Conservation (phyloP, 2,329 filamentous ascomycete genomes). For the Colletotrichum lupini region DNA sequence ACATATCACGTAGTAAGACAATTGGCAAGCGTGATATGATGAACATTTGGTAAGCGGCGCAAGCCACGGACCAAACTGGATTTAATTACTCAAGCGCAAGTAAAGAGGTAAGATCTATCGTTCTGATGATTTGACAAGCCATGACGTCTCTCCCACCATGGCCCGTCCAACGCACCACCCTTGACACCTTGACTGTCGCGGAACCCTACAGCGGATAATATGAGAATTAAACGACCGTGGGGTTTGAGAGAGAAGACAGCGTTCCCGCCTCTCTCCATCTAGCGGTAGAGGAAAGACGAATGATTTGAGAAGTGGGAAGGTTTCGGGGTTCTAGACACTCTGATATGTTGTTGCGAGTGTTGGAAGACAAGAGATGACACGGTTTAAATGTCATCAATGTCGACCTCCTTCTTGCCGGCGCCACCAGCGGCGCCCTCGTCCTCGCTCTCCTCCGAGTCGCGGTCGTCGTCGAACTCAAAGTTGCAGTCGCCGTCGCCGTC, state of each 20-base stretch:
- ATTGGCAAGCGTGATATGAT: not conserved
- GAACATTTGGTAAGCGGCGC: not conserved
- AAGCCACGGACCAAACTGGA: not conserved
- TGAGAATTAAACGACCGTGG: constrained; percentile 21
- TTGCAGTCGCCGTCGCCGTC: constrained; percentile 95
- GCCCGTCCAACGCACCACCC: constrained; percentile 49
- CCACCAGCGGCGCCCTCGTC: constrained; percentile 64
- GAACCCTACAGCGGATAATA: constrained; percentile 40
- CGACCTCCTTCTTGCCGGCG: constrained; percentile 80
- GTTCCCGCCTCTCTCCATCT: constrained; percentile 45
- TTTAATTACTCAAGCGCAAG: constrained; percentile 20
- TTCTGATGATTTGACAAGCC: constrained; percentile 45
- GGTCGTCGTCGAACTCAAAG: constrained; percentile 98
- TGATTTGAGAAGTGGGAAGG: constrained; percentile 21
- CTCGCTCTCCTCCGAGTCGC: constrained; percentile 68
- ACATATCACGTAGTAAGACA: not conserved
- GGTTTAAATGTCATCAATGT: constrained; percentile 92
- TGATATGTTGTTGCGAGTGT: not conserved
- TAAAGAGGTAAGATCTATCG: constrained; percentile 22
- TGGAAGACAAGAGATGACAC: not conserved
- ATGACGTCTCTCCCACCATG: constrained; percentile 73
- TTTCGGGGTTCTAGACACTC: constrained; percentile 22
- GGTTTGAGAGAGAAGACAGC: constrained; percentile 76
- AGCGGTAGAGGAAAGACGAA: constrained; percentile 5
- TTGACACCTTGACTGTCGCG: constrained; percentile 56